Percentiles rank a stretch among this genome's conserved stretches.
Conservation (phyloP, 108 stramenopile genomes). For the Cyclotella kingstonii region DNA sequence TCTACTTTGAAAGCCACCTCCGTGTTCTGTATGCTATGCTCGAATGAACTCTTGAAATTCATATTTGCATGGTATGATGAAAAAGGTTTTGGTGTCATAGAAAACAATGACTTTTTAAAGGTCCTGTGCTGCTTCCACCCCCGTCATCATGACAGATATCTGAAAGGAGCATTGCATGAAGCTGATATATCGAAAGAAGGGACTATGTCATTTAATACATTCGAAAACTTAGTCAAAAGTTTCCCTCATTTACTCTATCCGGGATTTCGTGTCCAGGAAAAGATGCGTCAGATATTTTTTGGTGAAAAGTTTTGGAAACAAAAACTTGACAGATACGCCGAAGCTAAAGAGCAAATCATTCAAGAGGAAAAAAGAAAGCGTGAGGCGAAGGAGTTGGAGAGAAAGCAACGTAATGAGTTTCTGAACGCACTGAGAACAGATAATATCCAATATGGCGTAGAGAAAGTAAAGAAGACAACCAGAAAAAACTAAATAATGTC, state of each 20-base stretch:
- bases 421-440: constrained; percentile 14
- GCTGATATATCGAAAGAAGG: constrained; percentile 28
- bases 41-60: constrained; percentile 23
- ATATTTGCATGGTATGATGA: constrained; percentile 33
- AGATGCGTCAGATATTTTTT: constrained; percentile 35
- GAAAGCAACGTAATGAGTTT: constrained; percentile 27
- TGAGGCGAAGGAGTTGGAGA: constrained; percentile 10
- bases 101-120: constrained; percentile 26
- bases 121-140: constrained; percentile 33
- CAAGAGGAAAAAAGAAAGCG: constrained; percentile 8
- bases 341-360: constrained; percentile 17
- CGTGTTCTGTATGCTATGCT: constrained; percentile 38
- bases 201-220: constrained; percentile 16
- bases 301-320: constrained; percentile 31
- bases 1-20: constrained; percentile 39
- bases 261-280: constrained; percentile 42
- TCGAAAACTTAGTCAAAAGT: constrained; percentile 6
- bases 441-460: neutral
- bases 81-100: constrained; percentile 29
- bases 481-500: neutral
- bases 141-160: constrained; percentile 17
- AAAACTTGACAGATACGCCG: constrained; percentile 22
- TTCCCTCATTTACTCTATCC: constrained; percentile 37
- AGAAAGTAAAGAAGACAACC: neutral
- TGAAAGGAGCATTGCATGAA: constrained; percentile 18